These are phyloP conservation scores for Akanthomyces uredinophilus DNA, from an alignment of 2,329 filamentous ascomycete genomes.

Conservation along the genomic window DNA sequence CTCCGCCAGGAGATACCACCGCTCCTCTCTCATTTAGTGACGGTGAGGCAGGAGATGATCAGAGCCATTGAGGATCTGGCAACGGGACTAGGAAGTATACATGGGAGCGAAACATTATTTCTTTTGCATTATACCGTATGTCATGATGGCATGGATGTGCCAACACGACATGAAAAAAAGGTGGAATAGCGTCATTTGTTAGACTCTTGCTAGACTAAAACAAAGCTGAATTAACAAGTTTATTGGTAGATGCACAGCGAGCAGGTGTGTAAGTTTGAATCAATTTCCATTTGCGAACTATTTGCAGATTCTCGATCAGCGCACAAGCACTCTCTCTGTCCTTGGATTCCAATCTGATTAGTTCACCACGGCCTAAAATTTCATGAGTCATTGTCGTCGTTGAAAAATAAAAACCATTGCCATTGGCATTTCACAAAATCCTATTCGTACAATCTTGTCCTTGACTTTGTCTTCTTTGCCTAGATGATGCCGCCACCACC, in stretches of 20 bases:
- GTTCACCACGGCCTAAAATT: neutral
- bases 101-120: neutral
- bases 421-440: neutral
- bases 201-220: neutral
- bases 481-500: constrained; percentile 33
- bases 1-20: neutral
- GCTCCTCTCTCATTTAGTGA: neutral
- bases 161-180: neutral
- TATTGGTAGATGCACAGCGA: neutral
- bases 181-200: neutral
- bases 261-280: neutral
- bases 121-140: neutral
- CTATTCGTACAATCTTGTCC: neutral
- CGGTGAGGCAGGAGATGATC: neutral
- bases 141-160: neutral
- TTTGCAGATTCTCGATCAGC: neutral
- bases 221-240: neutral
- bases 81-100: neutral
- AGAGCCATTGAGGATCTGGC: neutral
- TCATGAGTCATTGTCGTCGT: neutral
- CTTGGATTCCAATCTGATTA: neutral
- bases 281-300: neutral
- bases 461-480: neutral
- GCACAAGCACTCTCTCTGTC: neutral
- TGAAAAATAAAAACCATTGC: neutral